Evolutionary conservation across 2,329 filamentous ascomycete genomes (phyloP).

Genomic region (Diaporthe caulivora): DNA sequence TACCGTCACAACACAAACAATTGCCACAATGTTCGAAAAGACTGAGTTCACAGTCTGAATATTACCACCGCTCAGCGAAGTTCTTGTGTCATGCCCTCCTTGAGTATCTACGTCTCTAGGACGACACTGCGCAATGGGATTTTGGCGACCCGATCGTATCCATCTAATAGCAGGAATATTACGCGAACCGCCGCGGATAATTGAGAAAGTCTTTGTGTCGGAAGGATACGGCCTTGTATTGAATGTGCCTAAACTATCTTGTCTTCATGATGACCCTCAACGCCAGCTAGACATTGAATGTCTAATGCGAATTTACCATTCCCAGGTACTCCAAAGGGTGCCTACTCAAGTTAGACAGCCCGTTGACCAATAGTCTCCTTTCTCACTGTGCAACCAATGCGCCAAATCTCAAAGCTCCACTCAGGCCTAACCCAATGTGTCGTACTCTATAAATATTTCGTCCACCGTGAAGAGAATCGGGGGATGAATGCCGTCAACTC

Average conservation of each 20-base stretch:
- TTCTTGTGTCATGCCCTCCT: neutral
- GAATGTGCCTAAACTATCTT: conserved; percentile 8
- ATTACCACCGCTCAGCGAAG: neutral
- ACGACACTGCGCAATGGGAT: neutral
- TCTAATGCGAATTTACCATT: conserved; percentile 15
- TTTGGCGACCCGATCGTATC: neutral
- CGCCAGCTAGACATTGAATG: conserved; percentile 18
- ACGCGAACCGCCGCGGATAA: neutral
- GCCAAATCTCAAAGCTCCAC: conserved; percentile 6
- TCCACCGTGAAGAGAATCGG: neutral
- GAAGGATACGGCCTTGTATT: neutral
- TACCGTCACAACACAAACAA: too few relatives aligned
- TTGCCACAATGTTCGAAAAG: neutral
- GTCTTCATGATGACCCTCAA: neutral
- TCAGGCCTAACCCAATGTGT: neutral
- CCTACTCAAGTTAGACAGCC: neutral
- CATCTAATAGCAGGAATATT: too few relatives aligned
- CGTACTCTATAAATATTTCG: neutral
- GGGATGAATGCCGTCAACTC: neutral
- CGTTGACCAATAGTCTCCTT: neutral
- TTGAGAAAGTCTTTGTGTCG: neutral
- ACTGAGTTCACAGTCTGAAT: neutral
- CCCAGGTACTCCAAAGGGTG: neutral
- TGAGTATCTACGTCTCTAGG: neutral
- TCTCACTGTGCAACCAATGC: neutral